Evolutionary conservation across 805 yeast species (phyloP), one percentile per base, ranked within the genome.

Genomic region (Saccharomycopsis fermentans): DNA sequence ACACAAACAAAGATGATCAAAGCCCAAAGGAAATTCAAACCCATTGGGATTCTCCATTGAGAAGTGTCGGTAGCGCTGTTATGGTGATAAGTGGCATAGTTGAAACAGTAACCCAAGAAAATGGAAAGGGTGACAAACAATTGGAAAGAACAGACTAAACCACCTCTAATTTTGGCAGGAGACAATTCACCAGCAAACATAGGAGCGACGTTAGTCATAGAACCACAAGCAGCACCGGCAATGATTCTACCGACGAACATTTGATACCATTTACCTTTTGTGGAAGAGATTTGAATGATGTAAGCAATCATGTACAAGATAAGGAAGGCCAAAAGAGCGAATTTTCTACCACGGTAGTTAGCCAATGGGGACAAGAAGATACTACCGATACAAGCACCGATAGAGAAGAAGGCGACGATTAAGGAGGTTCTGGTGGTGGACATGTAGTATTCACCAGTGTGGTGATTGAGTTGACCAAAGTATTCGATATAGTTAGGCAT

Each of bases 221-320:
- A 81, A 64, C 96, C 96, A 61, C 88, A 89, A 59, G 88, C 87
- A 11, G 86, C 64, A 59, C 96, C 96, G 32, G 88, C 71, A 57
- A 81, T 72, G 52, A 77, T 77, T 73, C 90, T 77, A 53, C 89
- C 89, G 64, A 83, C 73, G 63, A 81, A 76, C 65, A 79, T 77
- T 69, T 85, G 90, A 66, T 77, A 78, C 89, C 89, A 84, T 34
- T 73, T 70, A 48, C 68, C 59, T 34, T 66, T 59, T 17, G 73
- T 63, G 19, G 89, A 77, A 24, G 84, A 70, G 58, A 82, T 81
- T 71, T 83, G 88, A 60, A 84, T 74, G 51, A 81, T 66, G 55
- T 81, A 77, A 65, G 90, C 90, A 53, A 82, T 73, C 57, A 81
- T 76, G 69, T 83, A 84, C 56, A 84, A 74, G 29, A 73, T 67